A percentile compares a stretch with the other conserved stretches of the same genome.
phyloP scores from a whole-genome alignment of 306 rosid species.

The Argentina anserina region DNA sequence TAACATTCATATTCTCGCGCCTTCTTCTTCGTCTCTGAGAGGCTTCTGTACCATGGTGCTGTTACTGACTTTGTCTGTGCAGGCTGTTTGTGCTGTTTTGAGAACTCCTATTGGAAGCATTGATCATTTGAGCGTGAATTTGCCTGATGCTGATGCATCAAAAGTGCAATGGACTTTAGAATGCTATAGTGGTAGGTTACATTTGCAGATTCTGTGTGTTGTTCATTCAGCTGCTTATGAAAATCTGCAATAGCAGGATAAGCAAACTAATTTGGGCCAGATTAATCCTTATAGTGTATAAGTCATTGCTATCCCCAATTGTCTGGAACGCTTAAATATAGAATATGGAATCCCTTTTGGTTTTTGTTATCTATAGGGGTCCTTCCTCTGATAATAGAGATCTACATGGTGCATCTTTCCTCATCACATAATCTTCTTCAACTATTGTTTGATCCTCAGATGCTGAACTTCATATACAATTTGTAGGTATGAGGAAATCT shows the following conservation, averaged over 20 bases:
- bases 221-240: not conserved
- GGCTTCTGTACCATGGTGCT: conserved; percentile 7
- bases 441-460: not conserved
- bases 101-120: conserved; percentile 75
- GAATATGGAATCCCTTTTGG: not conserved
- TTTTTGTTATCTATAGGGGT: not conserved
- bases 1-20: conserved; percentile 7
- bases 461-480: not conserved
- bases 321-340: not conserved
- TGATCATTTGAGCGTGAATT: conserved; percentile 60
- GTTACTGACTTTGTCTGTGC: conserved; percentile 32
- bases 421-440: not conserved
- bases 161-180: conserved; percentile 82
- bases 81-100: conserved; percentile 85
- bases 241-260: not conserved
- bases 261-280: not conserved
- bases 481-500: conserved; percentile 76
- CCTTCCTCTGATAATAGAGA: not conserved
- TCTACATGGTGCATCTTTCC: not conserved
- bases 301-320: not conserved
- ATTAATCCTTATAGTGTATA: too few species aligned
- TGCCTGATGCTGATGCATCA: conserved; percentile 65
- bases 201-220: not conserved
- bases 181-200: conserved; percentile 60
- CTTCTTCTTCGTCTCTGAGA: not conserved